A percentile compares a stretch with the other conserved stretches of the same genome.
Conservation (phyloP, 108 stramenopile genomes). For the Pseudonitzschia multiseries region DNA sequence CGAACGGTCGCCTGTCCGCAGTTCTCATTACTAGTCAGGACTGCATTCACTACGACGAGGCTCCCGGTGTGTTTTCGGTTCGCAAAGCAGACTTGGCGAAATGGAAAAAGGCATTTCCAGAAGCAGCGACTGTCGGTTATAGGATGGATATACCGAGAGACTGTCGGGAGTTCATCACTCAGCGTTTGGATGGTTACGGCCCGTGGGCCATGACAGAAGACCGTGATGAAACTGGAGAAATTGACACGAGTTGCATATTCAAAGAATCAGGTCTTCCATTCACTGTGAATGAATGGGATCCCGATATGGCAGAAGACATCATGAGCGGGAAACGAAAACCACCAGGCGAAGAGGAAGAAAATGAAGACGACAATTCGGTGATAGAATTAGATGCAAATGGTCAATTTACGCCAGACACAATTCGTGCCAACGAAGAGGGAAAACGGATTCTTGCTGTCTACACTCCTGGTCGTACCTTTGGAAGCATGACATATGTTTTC, state of each 20-base stretch:
- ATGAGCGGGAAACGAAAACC: slow-evolving; percentile 30
- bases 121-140: slow-evolving; percentile 50
- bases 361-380: slow-evolving; percentile 25
- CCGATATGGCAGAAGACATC: slow-evolving; percentile 44
- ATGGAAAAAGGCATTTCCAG: slow-evolving; percentile 73
- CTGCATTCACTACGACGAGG: slow-evolving; percentile 71
- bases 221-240: not conserved
- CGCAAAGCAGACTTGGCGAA: slow-evolving; percentile 58
- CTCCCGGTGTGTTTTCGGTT: slow-evolving; percentile 60
- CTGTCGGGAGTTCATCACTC: slow-evolving; percentile 63
- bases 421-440: slow-evolving; percentile 63
- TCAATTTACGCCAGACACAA: slow-evolving; percentile 64
- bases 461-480: slow-evolving; percentile 84
- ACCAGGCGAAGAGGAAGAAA: slow-evolving; percentile 20
- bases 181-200: slow-evolving; percentile 82
- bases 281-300: slow-evolving; percentile 67
- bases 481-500: slow-evolving; percentile 76
- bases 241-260: slow-evolving; percentile 35
- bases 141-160: slow-evolving; percentile 81
- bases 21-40: slow-evolving; percentile 76
- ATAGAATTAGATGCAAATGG: slow-evolving; percentile 22
- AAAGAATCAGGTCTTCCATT: slow-evolving; percentile 69
- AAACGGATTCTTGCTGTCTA: slow-evolving; percentile 73
- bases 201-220: slow-evolving; percentile 71
- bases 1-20: slow-evolving; percentile 43